Base-by-base conservation (phyloP, 2,329 filamentous ascomycete species). In the Neonectria ditissima region DNA sequence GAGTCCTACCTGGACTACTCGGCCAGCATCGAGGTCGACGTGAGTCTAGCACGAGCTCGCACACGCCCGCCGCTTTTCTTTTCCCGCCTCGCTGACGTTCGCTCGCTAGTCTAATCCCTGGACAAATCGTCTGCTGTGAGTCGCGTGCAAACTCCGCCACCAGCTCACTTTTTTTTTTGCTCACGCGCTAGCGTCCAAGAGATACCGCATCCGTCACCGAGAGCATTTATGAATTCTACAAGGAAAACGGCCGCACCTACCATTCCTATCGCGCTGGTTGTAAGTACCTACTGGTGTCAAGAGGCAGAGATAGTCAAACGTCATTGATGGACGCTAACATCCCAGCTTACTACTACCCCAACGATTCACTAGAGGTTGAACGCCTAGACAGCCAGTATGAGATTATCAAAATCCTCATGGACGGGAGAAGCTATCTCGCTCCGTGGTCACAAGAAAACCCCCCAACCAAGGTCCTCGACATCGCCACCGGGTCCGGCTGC, bases 401-500 rank as follows among this genome's bases (percentile, higher is more conserved):
- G 9, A 72, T 71, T 22, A 55, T 81, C 24, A 78, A 74, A 13
- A 73, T 75, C 26, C 70, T 81, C 1, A 77, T 81, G 57, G 75
- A 72, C 10, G 75, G 71, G 32, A 76, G 67, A 24, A 74, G 81
- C 3, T 81, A 76, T 63, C 77, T 82, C 61, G 78, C 81, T 1
- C 81, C 81, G 0, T 75, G 79, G 24, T 74, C 74, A 1, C 55
- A 69, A 2, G 64, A 69, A 0, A 69, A 67, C 0, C 77, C 78
- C 2, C 80, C 80, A 1, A 69, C 67, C 13, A 66, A 74, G 4
- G 74, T 80, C 9, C 74, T 80, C 11, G 81, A 83, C 55, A 73
- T 83, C 22, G 81, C 76, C 13, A 83, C 81, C 0, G 81, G 81
- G 0, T 77, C 76, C 0, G 81, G 82, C 0, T 83, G 86, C 66